These are phyloP conservation scores for Epichloe baconii DNA, from an alignment of 2,329 filamentous ascomycete genomes.

Conservation along the genomic window DNA sequence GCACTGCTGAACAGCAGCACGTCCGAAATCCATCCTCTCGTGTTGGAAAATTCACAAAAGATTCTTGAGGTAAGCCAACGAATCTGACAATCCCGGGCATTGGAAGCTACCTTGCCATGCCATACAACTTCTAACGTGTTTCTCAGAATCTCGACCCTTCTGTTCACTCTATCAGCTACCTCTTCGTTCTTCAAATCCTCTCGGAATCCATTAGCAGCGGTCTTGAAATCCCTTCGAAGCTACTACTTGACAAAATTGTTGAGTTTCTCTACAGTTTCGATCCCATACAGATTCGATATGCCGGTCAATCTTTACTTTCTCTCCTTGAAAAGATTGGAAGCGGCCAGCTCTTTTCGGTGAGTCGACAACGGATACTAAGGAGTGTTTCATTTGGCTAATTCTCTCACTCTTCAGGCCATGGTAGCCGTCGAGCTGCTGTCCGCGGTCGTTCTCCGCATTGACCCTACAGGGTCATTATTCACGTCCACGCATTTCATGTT, in stretches of 20 bases:
- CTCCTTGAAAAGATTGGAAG: conserved; percentile 29
- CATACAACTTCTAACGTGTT: neutral
- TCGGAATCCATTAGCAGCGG: conserved; percentile 14
- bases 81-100: neutral
- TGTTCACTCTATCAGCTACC: conserved; percentile 37
- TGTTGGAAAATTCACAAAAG: conserved; percentile 21
- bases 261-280: conserved; percentile 37
- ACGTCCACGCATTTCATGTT: conserved; percentile 50
- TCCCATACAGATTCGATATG: conserved; percentile 38
- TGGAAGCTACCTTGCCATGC: neutral
- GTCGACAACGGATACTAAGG: conserved; percentile 5
- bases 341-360: conserved; percentile 30
- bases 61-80: conserved; percentile 26
- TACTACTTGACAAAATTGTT: conserved; percentile 28
- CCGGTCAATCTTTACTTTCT: conserved; percentile 27
- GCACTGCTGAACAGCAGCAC: neutral
- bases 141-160: conserved; percentile 33
- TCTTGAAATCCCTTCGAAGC: conserved; percentile 17
- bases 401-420: conserved; percentile 23
- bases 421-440: conserved; percentile 33
- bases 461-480: conserved; percentile 52
- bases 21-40: conserved; percentile 7
- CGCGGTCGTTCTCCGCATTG: conserved; percentile 48
- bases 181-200: conserved; percentile 32
- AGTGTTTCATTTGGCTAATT: neutral